A percentile compares a stretch with the other conserved stretches of the same genome.
These are phyloP conservation scores for Apiospora saccharicola DNA, from an alignment of 2,329 filamentous ascomycete species.

Conservation along the genomic window DNA sequence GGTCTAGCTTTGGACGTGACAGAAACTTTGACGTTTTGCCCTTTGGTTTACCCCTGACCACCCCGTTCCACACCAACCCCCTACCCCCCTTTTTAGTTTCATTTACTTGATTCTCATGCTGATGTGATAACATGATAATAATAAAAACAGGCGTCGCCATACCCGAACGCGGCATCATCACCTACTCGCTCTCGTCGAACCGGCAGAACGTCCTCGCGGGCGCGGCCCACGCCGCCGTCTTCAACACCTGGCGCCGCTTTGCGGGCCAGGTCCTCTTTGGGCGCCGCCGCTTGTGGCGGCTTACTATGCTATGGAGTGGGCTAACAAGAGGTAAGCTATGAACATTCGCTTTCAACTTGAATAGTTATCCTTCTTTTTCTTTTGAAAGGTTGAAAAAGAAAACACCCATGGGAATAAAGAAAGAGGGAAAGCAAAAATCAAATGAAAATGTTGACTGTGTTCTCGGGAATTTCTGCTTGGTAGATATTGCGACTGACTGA, in stretches of 20 bases:
- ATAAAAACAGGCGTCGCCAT: slow-evolving; percentile 13
- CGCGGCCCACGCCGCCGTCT: slow-evolving; percentile 80
- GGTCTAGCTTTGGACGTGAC: too few species aligned
- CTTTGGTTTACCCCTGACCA: too few species aligned
- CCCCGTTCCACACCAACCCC: too few species aligned
- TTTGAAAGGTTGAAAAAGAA: too few species aligned
- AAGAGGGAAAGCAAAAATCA: neutral
- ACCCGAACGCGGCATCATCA: slow-evolving; percentile 24
- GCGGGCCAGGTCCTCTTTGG: slow-evolving; percentile 88
- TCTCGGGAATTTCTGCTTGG: neutral
- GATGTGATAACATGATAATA: neutral
- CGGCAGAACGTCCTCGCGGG: slow-evolving; percentile 88
- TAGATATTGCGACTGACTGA: slow-evolving; percentile 26
- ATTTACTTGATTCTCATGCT: neutral
- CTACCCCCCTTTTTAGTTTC: too few species aligned
- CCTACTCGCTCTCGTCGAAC: slow-evolving; percentile 84
- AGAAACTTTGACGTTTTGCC: too few species aligned
- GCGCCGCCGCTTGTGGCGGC: slow-evolving; percentile 78
- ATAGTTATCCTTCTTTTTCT: slow-evolving; percentile 23
- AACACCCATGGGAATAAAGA: neutral
- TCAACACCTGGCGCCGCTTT: slow-evolving; percentile 93
- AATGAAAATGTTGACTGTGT: neutral
- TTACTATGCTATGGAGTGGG: slow-evolving; percentile 91
- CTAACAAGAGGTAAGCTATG: slow-evolving; percentile 79
- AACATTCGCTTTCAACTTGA: neutral